A percentile compares a stretch with the other conserved stretches of the same genome.
phyloP scores from a whole-genome alignment of 208 protist species.

The Balamuthia mandrillaris region DNA sequence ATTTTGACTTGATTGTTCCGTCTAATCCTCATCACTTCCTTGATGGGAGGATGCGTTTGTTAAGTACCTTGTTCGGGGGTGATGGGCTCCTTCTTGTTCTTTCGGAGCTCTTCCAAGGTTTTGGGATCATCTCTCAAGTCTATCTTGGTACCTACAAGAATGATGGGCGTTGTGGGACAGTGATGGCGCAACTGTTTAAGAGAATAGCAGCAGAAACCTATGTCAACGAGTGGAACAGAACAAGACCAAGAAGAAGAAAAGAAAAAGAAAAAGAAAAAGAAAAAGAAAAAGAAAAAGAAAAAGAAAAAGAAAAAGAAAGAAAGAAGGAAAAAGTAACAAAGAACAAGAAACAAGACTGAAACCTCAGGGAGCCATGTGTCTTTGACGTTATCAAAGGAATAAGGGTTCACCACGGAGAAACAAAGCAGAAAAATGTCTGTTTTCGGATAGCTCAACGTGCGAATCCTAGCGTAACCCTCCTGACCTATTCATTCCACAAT shows the following conservation, averaged over 20 bases:
- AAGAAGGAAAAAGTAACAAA: not conserved
- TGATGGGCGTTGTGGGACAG: conserved; percentile 53
- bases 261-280: not conserved
- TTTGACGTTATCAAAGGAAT: not conserved
- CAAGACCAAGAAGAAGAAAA: no score
- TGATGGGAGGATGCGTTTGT: no score
- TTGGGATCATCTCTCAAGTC: conserved; percentile 64
- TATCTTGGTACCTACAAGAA: conserved; percentile 67
- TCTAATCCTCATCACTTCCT: no score
- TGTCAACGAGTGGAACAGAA: no score
- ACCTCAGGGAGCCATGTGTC: conserved; percentile 5
- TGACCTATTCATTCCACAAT: no score
- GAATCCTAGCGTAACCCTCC: not conserved
- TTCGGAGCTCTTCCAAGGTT: conserved; percentile 51
- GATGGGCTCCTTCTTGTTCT: conserved; percentile 49
- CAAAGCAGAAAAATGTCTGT: not conserved
- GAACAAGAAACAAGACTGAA: not conserved
- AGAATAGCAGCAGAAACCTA: no score
- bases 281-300: not conserved
- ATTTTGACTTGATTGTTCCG: no score
- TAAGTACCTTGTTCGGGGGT: conserved; percentile 36
- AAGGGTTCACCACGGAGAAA: not conserved
- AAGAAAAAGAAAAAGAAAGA: not conserved
- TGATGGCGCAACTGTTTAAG: conserved; percentile 56
- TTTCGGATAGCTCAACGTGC: not conserved